Percentiles rank a stretch among this genome's conserved stretches.
These are phyloP conservation scores for Mycocentrospora acerina DNA, from an alignment of 2,329 filamentous ascomycete genomes.

Conservation along the genomic window DNA sequence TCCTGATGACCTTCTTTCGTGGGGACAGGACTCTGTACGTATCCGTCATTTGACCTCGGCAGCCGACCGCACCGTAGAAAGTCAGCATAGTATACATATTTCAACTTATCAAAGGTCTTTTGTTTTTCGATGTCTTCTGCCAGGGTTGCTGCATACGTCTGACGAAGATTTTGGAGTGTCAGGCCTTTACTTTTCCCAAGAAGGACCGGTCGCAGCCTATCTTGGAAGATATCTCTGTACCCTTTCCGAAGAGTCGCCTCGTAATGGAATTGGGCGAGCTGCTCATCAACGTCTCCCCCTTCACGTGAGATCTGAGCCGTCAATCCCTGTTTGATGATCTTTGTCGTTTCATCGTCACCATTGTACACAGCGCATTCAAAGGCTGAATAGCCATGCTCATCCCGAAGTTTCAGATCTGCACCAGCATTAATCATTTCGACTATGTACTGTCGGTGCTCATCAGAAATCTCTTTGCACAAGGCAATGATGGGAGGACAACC, in stretches of 20 bases:
- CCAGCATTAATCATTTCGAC: slow-evolving; percentile 35
- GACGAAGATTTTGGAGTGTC: slow-evolving; percentile 8
- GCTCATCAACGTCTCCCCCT: slow-evolving; percentile 1
- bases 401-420: slow-evolving; percentile 34
- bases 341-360: slow-evolving; percentile 22
- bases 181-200: slow-evolving; percentile 12
- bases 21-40: no score
- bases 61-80: slow-evolving; percentile 27
- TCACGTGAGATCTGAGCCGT: no score
- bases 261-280: slow-evolving; percentile 7
- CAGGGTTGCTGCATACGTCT: slow-evolving; percentile 7
- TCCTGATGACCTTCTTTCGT: slow-evolving; percentile 6
- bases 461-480: slow-evolving; percentile 43
- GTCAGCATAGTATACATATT: slow-evolving; percentile 30
- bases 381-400: slow-evolving; percentile 42
- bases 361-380: slow-evolving; percentile 44
- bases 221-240: slow-evolving; percentile 43
- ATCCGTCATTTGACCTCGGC: slow-evolving; percentile 24
- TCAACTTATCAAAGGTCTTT: slow-evolving; percentile 28
- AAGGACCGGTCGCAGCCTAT: slow-evolving; percentile 39
- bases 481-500: slow-evolving; percentile 40
- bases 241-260: slow-evolving; percentile 37
- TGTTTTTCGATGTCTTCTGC: slow-evolving; percentile 21
- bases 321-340: slow-evolving; percentile 32
- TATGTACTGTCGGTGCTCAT: slow-evolving; percentile 40